Base-by-base conservation (phyloP, 192 early-diverging fungal genomes). In the Nowakowskiella sp. region DNA sequence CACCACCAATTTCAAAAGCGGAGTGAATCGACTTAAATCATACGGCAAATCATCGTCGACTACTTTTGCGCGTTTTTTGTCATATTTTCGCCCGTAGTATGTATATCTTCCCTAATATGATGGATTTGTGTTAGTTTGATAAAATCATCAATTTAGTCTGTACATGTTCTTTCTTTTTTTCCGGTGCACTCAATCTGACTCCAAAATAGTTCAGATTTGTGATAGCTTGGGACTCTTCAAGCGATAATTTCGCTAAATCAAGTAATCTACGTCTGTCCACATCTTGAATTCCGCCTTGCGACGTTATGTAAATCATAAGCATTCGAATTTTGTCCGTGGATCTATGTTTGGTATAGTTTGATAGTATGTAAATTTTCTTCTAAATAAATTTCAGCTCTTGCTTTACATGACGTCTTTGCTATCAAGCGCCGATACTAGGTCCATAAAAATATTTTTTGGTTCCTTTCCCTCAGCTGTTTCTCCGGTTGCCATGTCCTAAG, bases 301-400 rank as follows among this genome's bases (percentile, higher is more conserved):
- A 78, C 30, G 88, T 85, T 13, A 88, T 84, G 62, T 88, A 92
- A 4, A 91, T 56, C 70, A 90, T 83, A 19, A 92, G 74, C 23
- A 89, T 53, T 4, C 90, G 80, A 6, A 85, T 63, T 65, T 88
- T 92, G 61, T 90, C 81, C 61, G 70, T 67, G 3, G 71, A 54
- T 19, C 83, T 88, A 23, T 72, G 16, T n/a, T n/a, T n/a, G n/a
- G n/a, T n/a, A n/a, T n/a, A n/a, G n/a, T n/a, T 16, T 5, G 13
- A 31, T 32, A 6, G 9, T 24, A 4, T 8, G 13, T 44, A 22
- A 6, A 13, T 22, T 31, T 6, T 27, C 31, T 47, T 47, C 43
- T 52, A 47, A 56, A 47, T 19, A 22, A 53, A 24, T 2, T 24
- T 53, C 1, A 52, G 24, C 27, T 6, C 19, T 6, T 22, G 6